These are phyloP conservation scores for Talaromyces piceae DNA, from an alignment of 2,329 filamentous ascomycete genomes.

Conservation along the genomic window DNA sequence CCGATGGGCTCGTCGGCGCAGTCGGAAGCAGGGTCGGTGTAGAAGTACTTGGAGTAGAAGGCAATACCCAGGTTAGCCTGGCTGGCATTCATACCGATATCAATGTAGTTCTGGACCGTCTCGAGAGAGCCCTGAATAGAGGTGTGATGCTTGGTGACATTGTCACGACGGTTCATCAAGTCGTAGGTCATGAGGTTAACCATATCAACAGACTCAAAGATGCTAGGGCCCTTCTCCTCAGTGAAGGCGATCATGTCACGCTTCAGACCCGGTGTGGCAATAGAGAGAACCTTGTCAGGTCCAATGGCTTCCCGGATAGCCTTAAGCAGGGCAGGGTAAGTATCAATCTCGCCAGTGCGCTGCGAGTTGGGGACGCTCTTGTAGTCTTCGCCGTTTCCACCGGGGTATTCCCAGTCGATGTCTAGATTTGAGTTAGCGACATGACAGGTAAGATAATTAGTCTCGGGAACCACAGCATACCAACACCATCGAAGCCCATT, in stretches of 20 bases:
- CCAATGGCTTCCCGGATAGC: conserved; percentile 54
- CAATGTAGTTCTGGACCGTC: conserved; percentile 52
- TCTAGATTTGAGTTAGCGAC: conserved; percentile 37
- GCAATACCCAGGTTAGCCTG: conserved; percentile 61
- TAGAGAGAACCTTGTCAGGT: conserved; percentile 53
- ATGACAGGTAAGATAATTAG: neutral
- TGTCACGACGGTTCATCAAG: conserved; percentile 62
- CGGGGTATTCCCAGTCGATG: conserved; percentile 60
- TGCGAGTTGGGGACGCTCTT: conserved; percentile 52
- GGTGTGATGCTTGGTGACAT: conserved; percentile 56
- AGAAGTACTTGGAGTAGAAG: conserved; percentile 64
- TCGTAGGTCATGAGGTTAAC: conserved; percentile 69
- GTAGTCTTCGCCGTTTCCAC: conserved; percentile 63
- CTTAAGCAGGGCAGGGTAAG: conserved; percentile 54
- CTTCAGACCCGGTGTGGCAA: conserved; percentile 57
- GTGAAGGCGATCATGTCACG: conserved; percentile 64
- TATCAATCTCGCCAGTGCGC: conserved; percentile 54
- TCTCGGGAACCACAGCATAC: conserved; percentile 23
- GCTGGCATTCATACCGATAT: conserved; percentile 46
- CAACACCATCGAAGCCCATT: conserved; percentile 59
- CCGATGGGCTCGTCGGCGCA: conserved; percentile 46
- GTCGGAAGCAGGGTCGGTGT: conserved; percentile 41
- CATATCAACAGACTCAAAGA: conserved; percentile 56
- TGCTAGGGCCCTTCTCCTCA: conserved; percentile 47
- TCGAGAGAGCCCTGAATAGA: conserved; percentile 51